These are phyloP conservation scores for Neurospora sublineolata DNA, from an alignment of 495 filamentous ascomycete species.

Conservation along the genomic window DNA sequence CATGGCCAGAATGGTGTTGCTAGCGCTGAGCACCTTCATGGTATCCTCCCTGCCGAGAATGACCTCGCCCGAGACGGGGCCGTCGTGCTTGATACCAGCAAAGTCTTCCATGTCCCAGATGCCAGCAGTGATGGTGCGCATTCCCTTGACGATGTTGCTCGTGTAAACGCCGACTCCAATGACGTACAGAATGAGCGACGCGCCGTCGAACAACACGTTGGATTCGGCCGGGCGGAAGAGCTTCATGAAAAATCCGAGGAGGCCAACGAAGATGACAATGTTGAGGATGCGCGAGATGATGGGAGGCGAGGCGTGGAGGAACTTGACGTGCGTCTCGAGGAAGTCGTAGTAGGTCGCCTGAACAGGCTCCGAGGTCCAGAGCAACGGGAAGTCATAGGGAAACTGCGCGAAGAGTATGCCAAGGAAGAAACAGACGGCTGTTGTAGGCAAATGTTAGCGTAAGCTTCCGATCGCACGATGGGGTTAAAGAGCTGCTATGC, in stretches of 20 bases:
- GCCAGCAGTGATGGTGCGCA: conserved; percentile 60
- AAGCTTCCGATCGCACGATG: conserved; percentile 1
- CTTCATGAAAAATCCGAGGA: conserved; percentile 84
- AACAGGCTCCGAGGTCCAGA: conserved; percentile 66
- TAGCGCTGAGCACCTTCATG: conserved; percentile 82
- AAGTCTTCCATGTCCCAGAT: conserved; percentile 41
- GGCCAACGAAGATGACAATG: conserved; percentile 79
- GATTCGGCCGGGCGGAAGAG: conserved; percentile 83
- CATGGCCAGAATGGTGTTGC: conserved; percentile 87
- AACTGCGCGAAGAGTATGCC: conserved; percentile 95
- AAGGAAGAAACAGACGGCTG: conserved; percentile 91
- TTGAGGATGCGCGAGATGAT: conserved; percentile 87
- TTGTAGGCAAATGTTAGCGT: background rate
- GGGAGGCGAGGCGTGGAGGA: conserved; percentile 76
- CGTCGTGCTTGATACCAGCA: conserved; percentile 31
- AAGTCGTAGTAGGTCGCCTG: conserved; percentile 57
- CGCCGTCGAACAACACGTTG: conserved; percentile 95
- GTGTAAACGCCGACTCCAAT: conserved; percentile 85
- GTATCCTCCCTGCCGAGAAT: conserved; percentile 67
- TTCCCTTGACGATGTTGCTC: conserved; percentile 88
- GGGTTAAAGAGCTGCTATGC: background rate
- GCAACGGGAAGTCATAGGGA: conserved; percentile 94
- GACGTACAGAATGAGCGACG: conserved; percentile 80
- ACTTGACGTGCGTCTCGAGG: conserved; percentile 75
- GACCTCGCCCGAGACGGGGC: conserved; percentile 29